These are phyloP conservation scores for Camillea tinctor DNA, from an alignment of 2,329 filamentous ascomycete genomes.

Conservation along the genomic window DNA sequence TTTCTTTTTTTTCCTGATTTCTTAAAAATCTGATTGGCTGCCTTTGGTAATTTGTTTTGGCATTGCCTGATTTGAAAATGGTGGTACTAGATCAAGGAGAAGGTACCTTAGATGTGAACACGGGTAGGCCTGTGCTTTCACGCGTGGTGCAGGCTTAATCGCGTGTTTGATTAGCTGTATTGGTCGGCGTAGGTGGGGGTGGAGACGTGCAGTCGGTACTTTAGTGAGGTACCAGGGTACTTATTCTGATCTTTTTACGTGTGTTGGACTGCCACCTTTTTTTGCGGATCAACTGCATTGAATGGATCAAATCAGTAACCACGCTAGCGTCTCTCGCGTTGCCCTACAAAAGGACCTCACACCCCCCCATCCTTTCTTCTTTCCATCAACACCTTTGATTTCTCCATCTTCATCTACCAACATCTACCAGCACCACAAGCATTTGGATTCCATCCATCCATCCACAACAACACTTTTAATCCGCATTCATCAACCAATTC, in stretches of 20 bases:
- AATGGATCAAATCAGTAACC: constrained; percentile 55
- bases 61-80: background rate
- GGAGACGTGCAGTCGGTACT: background rate
- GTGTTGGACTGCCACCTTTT: background rate
- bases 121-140: background rate
- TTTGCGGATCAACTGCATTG: too few species aligned
- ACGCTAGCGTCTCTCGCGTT: constrained; percentile 49
- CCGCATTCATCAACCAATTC: constrained; percentile 13
- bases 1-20: background rate
- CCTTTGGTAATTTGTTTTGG: constrained; percentile 1
- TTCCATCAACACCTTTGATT: constrained; percentile 44
- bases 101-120: constrained; percentile 11
- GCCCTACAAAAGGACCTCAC: constrained; percentile 62
- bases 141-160: background rate
- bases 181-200: constrained; percentile 10
- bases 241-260: constrained; percentile 4
- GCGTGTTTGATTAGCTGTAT: background rate
- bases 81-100: background rate
- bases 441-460: constrained; percentile 26
- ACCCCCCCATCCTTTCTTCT: constrained; percentile 42
- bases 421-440: constrained; percentile 27
- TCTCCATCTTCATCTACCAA: constrained; percentile 35
- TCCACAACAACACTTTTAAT: constrained; percentile 13
- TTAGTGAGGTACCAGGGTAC: constrained; percentile 9
- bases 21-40: constrained; percentile 13